phyloP scores from a whole-genome alignment of 192 early-diverging fungal genomes.

The Podila epicladia region DNA sequence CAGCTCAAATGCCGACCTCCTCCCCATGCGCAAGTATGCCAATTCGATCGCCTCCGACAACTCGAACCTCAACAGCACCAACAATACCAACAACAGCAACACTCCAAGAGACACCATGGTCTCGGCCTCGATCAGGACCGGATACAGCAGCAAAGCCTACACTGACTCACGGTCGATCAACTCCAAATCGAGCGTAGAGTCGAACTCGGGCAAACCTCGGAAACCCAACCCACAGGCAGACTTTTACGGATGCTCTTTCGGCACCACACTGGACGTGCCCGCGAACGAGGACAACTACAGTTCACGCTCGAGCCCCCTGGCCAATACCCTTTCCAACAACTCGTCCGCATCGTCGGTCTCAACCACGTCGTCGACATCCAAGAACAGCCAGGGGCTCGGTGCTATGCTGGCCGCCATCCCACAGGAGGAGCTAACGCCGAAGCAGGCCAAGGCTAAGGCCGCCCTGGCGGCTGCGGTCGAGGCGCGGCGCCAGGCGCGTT shows the following conservation, averaged over 20 bases:
- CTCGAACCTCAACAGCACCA: not conserved
- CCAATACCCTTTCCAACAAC: conserved; percentile 22
- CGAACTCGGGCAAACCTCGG: conserved; percentile 8
- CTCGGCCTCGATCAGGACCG: conserved; percentile 10
- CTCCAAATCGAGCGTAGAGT: conserved; percentile 35
- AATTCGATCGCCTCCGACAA: conserved; percentile 31
- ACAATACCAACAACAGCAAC: not conserved
- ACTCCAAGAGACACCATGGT: not conserved
- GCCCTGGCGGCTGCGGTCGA: conserved; percentile 48
- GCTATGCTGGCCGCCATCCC: conserved; percentile 43
- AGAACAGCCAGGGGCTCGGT: conserved; percentile 13
- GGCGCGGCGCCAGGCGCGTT: conserved; percentile 28
- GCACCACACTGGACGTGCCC: not conserved
- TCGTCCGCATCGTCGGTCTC: conserved; percentile 32
- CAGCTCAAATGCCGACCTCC: not conserved
- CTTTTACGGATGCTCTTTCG: conserved; percentile 50
- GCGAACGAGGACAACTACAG: conserved; percentile 36
- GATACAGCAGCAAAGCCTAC: conserved; percentile 1
- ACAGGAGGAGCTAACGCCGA: conserved; percentile 33
- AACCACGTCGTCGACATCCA: conserved; percentile 6
- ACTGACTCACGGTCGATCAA: conserved; percentile 31
- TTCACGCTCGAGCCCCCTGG: conserved; percentile 17
- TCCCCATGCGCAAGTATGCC: conserved; percentile 25
- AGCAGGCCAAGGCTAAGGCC: conserved; percentile 47
- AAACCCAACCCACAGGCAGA: conserved; percentile 39